These are phyloP conservation scores for Moricandia moricandioides DNA, from an alignment of 345 rosid genomes.

Conservation along the genomic window DNA sequence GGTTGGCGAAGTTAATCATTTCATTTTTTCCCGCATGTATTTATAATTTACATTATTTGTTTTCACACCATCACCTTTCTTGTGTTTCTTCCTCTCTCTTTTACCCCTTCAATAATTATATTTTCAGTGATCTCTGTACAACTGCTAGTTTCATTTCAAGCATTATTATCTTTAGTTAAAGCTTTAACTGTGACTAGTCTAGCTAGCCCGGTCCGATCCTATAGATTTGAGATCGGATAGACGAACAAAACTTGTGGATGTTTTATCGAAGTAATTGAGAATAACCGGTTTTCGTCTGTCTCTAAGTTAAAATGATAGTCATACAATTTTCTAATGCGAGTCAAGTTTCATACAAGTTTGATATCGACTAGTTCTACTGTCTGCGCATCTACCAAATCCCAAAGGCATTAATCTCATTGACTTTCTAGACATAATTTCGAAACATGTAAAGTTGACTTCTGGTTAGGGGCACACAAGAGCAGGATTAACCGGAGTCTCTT, in stretches of 20 bases:
- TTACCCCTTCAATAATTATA: conserved; percentile 27
- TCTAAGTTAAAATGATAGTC: background rate
- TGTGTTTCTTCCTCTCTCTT: background rate
- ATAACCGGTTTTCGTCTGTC: too few species aligned
- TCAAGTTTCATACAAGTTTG: background rate
- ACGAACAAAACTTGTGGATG: background rate
- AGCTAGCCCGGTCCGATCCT: background rate
- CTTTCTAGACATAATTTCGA: background rate
- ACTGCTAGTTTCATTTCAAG: conserved; percentile 5
- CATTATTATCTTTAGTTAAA: background rate
- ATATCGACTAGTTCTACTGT: background rate
- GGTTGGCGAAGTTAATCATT: conserved; percentile 59
- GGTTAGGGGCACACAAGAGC: conserved; percentile 15
- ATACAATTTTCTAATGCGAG: background rate
- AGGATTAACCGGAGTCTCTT: too few species aligned
- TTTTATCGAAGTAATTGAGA: background rate
- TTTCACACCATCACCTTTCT: conserved; percentile 27
- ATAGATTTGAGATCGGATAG: background rate
- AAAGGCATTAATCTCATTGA: too few species aligned
- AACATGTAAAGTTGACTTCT: conserved; percentile 19
- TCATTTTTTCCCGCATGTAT: conserved; percentile 34
- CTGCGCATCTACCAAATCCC: too few species aligned
- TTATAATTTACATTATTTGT: conserved; percentile 15
- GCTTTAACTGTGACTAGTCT: background rate
- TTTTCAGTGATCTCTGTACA: conserved; percentile 17